Conservation (phyloP, 2,329 filamentous ascomycete genomes). For the Fusarium coicis region DNA sequence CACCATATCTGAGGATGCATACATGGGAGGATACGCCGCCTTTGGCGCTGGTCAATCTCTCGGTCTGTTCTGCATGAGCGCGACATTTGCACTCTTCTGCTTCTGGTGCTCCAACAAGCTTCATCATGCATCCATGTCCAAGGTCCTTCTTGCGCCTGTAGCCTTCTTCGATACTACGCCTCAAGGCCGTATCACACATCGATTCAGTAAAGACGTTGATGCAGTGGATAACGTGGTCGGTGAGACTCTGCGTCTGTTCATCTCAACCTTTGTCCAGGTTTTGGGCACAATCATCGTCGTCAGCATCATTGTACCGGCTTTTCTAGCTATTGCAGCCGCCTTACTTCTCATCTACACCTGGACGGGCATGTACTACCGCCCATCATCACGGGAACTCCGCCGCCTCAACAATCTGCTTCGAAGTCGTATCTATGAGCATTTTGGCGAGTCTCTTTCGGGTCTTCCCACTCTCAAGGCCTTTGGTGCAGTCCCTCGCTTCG, state of each 20-base stretch:
- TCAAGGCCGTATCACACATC: conserved; percentile 24
- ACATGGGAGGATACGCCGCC: conserved; percentile 25
- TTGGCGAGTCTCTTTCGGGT: conserved; percentile 16
- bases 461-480: conserved; percentile 23
- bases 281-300: conserved; percentile 22
- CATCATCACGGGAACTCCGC: conserved; percentile 13
- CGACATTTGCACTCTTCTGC: conserved; percentile 19
- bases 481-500: conserved; percentile 15
- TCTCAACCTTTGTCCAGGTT: conserved; percentile 19
- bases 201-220: conserved; percentile 24
- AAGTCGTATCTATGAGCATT: conserved; percentile 31
- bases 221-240: conserved; percentile 27
- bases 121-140: conserved; percentile 8
- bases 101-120: conserved; percentile 33
- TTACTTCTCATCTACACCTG: conserved; percentile 11
- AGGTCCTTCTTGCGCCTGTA: conserved; percentile 1
- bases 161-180: conserved; percentile 28
- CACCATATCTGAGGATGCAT: conserved; percentile 8
- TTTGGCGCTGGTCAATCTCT: conserved; percentile 20
- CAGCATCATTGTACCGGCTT: conserved; percentile 19
- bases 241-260: conserved; percentile 16
- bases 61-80: conserved; percentile 19
- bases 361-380: conserved; percentile 28
- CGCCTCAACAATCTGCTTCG: conserved; percentile 21
- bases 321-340: conserved; percentile 7